Evolutionary conservation across 139 green algal genomes (phyloP).

Genomic region (Pleodorina starrii): DNA sequence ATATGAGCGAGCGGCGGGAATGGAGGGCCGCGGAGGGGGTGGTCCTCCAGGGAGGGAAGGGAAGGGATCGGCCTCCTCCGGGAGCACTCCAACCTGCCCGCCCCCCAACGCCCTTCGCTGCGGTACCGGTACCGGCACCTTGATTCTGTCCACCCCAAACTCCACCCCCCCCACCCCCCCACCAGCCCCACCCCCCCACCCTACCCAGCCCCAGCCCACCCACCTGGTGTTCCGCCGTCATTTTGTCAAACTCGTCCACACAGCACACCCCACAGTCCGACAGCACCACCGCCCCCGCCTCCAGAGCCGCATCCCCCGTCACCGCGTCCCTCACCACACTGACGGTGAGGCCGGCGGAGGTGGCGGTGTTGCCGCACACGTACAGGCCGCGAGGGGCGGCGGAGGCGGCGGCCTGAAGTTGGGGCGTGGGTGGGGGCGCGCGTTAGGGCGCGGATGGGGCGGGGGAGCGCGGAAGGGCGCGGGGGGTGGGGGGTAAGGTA

Average conservation of each 20-base stretch:
- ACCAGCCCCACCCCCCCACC: not conserved
- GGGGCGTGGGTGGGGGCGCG: not conserved
- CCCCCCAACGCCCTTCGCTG: not conserved
- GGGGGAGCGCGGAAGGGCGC: too few relatives aligned
- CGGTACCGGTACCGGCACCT: too few relatives aligned
- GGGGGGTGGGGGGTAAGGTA: too few relatives aligned
- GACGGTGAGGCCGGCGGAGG: constrained; percentile 86
- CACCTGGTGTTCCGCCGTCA: constrained; percentile 74
- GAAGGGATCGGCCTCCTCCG: too few relatives aligned
- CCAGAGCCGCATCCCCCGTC: constrained; percentile 83
- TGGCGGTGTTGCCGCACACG: constrained; percentile 90
- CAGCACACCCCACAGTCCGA: constrained; percentile 90
- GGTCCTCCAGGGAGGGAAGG: too few relatives aligned
- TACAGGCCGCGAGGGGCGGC: constrained; percentile 91
- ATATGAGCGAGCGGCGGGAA: too few relatives aligned
- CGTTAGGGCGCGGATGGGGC: too few relatives aligned
- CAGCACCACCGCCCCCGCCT: constrained; percentile 93
- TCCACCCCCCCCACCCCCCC: not conserved
- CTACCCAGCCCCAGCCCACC: not conserved
- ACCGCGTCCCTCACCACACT: constrained; percentile 79
- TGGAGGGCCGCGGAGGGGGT: too few relatives aligned
- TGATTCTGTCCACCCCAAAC: too few relatives aligned
- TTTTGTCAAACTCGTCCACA: constrained; percentile 98
- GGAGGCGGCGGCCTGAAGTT: constrained; percentile 71
- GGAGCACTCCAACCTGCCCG: not conserved